Evolutionary conservation across 2,329 filamentous ascomycete species (phyloP).

Genomic region (Aurifilum marmelostoma): DNA sequence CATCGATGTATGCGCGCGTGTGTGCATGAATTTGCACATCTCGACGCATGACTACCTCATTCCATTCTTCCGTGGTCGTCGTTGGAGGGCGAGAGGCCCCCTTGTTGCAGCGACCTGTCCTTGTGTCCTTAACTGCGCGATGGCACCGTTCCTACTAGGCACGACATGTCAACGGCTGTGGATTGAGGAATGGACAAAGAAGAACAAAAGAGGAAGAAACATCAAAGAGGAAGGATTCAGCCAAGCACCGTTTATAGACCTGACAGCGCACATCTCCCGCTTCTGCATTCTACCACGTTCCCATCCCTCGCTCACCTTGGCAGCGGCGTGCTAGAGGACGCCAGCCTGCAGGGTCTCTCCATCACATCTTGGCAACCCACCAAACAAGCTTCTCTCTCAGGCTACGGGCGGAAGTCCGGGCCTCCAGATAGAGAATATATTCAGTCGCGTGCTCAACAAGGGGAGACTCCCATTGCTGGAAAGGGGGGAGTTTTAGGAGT

Average conservation of each 20-base stretch:
- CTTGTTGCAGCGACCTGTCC: not conserved
- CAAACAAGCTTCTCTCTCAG: slow-evolving; percentile 7
- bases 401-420: not conserved
- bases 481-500: not conserved
- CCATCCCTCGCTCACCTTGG: slow-evolving; percentile 4
- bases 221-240: not conserved
- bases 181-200: not conserved
- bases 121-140: not conserved
- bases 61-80: not conserved
- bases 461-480: not conserved
- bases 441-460: not conserved
- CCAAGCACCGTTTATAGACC: not conserved
- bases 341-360: not conserved
- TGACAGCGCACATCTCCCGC: slow-evolving; percentile 8
- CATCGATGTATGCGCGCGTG: too few species aligned
- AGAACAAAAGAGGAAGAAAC: not conserved
- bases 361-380: slow-evolving; percentile 2
- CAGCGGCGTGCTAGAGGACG: not conserved
- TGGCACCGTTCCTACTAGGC: not conserved
- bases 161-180: not conserved
- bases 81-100: not conserved
- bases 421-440: not conserved
- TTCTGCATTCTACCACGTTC: not conserved
- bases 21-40: not conserved
- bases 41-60: not conserved